Conservation (phyloP, 2,329 filamentous ascomycete genomes). For the Fusarium kyushuense region DNA sequence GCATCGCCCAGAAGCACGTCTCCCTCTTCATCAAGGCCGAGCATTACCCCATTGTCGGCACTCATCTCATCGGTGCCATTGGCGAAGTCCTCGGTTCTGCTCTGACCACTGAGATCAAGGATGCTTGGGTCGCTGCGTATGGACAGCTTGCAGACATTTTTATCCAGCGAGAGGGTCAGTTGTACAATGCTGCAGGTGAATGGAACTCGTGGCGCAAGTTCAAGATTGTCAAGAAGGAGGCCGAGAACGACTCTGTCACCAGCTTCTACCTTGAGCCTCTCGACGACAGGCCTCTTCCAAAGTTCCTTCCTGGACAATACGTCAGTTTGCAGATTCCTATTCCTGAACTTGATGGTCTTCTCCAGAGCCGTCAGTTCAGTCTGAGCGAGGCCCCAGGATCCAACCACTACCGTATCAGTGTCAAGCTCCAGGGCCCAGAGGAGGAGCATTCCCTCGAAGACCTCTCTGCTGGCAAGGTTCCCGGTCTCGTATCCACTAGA, state of each 20-base stretch:
- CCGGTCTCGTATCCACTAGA: slow-evolving; percentile 65
- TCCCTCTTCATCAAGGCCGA: slow-evolving; percentile 76
- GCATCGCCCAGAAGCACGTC: slow-evolving; percentile 82
- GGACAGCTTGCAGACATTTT: slow-evolving; percentile 77
- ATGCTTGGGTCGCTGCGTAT: slow-evolving; percentile 80
- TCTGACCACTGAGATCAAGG: slow-evolving; percentile 73
- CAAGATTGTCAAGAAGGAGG: slow-evolving; percentile 69
- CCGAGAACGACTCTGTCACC: slow-evolving; percentile 70
- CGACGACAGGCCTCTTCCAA: slow-evolving; percentile 68
- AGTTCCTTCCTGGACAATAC: slow-evolving; percentile 79
- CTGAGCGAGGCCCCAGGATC: slow-evolving; percentile 71
- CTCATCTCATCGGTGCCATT: slow-evolving; percentile 76
- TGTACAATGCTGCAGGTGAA: slow-evolving; percentile 66
- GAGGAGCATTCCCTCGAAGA: slow-evolving; percentile 50
- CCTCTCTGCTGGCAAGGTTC: slow-evolving; percentile 51
- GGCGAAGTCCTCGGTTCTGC: slow-evolving; percentile 74
- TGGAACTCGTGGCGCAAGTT: slow-evolving; percentile 66
- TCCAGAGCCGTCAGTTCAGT: slow-evolving; percentile 81
- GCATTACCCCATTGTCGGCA: slow-evolving; percentile 78
- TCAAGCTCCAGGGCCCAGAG: slow-evolving; percentile 72
- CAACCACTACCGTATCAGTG: slow-evolving; percentile 76
- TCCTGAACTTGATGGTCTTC: slow-evolving; percentile 67
- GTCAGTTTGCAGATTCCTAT: slow-evolving; percentile 74
- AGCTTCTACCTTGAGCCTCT: slow-evolving; percentile 76
- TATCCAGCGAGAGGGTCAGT: slow-evolving; percentile 70